Percentiles rank a stretch among this genome's conserved stretches.
phyloP scores from a whole-genome alignment of 2,329 filamentous ascomycete species.

The Emergomyces pasteurianus region DNA sequence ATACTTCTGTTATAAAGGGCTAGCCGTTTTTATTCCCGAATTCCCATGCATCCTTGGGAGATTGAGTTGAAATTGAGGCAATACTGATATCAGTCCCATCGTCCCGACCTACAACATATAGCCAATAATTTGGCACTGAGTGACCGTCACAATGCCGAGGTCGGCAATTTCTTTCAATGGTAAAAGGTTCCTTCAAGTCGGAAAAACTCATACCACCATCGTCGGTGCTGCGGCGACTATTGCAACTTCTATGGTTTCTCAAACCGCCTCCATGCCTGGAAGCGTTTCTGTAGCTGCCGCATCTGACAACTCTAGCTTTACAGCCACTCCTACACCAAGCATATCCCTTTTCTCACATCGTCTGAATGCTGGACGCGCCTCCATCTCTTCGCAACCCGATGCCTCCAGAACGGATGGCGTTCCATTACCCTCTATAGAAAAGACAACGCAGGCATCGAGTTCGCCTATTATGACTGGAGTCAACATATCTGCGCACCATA shows the following conservation, averaged over 20 bases:
- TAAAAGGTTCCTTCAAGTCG: conserved; percentile 17
- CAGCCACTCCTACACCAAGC: not conserved
- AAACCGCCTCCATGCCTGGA: not conserved
- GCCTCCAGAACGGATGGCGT: not conserved
- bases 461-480: not conserved
- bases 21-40: not conserved
- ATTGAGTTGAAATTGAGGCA: not conserved
- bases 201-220: conserved; percentile 8
- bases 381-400: not conserved
- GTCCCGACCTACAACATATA: no score
- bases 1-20: not conserved
- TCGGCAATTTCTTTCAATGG: conserved; percentile 16
- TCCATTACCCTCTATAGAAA: not conserved
- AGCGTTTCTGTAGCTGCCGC: not conserved
- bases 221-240: not conserved
- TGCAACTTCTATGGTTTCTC: not conserved
- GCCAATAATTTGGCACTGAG: conserved; percentile 3
- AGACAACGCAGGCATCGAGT: not conserved
- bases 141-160: conserved; percentile 17
- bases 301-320: not conserved
- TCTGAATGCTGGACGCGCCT: not conserved
- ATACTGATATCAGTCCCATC: not conserved
- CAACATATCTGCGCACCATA: not conserved
- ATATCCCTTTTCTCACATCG: not conserved
- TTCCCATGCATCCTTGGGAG: not conserved